These are phyloP conservation scores for Phyllosticta citrichinensis DNA, from an alignment of 2,329 filamentous ascomycete genomes.

Conservation along the genomic window DNA sequence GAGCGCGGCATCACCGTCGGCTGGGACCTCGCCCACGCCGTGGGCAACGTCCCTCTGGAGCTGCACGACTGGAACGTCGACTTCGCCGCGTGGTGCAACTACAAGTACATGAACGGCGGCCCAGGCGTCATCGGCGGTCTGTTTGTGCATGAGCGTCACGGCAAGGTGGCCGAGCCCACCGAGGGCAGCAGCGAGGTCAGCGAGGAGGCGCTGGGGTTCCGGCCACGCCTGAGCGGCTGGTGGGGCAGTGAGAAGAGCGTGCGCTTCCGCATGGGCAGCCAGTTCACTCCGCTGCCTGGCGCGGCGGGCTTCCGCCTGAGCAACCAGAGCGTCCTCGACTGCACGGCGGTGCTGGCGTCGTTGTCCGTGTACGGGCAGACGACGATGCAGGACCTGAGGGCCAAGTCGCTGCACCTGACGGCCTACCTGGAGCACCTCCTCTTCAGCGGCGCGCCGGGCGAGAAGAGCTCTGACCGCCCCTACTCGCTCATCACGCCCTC, in stretches of 20 bases:
- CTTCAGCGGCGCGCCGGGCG: constrained; percentile 13
- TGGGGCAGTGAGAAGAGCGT: constrained; percentile 72
- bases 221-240: constrained; percentile 68
- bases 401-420: constrained; percentile 64
- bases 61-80: constrained; percentile 87
- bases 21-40: constrained; percentile 84
- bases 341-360: constrained; percentile 63
- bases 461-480: constrained; percentile 17
- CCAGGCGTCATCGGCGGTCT: constrained; percentile 71
- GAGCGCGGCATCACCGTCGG: constrained; percentile 62
- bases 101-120: constrained; percentile 87
- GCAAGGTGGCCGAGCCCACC: constrained; percentile 35
- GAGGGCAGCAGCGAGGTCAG: constrained; percentile 24
- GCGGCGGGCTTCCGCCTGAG: constrained; percentile 77
- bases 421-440: constrained; percentile 66
- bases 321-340: constrained; percentile 71
- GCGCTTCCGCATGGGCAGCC: constrained; percentile 75
- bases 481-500: constrained; percentile 58
- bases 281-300: constrained; percentile 65
- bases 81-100: constrained; percentile 87
- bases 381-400: constrained; percentile 55
- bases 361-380: constrained; percentile 66
- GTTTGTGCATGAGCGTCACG: constrained; percentile 71
- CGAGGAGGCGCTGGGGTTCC: constrained; percentile 36
- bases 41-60: constrained; percentile 67